phyloP scores from a whole-genome alignment of 768 basidiomycete species.

The Pisolithus orientalis region DNA sequence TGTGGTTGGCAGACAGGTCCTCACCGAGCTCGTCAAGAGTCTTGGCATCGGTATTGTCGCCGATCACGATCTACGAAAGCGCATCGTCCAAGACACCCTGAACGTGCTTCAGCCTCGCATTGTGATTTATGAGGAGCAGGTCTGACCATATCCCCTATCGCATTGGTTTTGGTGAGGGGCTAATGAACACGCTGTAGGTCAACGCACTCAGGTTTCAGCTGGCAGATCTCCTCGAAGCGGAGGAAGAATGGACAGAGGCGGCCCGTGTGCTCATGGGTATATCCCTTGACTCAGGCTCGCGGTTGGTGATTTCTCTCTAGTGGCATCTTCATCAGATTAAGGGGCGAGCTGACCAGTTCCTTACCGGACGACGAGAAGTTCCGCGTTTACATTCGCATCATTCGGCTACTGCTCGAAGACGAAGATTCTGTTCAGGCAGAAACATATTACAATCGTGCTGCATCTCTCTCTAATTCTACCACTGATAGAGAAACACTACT shows the following conservation, averaged over 20 bases:
- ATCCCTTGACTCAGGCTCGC: slow-evolving; percentile 82
- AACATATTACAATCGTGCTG: slow-evolving; percentile 94
- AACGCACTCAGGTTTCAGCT: slow-evolving; percentile 80
- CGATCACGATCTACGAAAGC: slow-evolving; percentile 54
- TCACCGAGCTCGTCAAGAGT: slow-evolving; percentile 75
- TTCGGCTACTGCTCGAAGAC: slow-evolving; percentile 89
- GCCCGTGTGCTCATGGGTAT: slow-evolving; percentile 90
- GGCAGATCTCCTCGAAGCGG: slow-evolving; percentile 81
- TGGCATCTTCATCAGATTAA: slow-evolving; percentile 4
- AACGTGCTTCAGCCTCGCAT: slow-evolving; percentile 66
- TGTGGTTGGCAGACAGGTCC: slow-evolving; percentile 83
- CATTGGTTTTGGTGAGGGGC: slow-evolving; percentile 2
- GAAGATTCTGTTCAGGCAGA: slow-evolving; percentile 98
- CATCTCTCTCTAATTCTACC: slow-evolving; percentile 77
- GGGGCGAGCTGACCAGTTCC: slow-evolving; percentile 31
- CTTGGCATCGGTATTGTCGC: slow-evolving; percentile 52
- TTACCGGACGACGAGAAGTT: slow-evolving; percentile 83
- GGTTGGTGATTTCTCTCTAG: slow-evolving; percentile 40
- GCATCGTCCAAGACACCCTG: slow-evolving; percentile 72
- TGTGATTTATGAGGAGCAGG: slow-evolving; percentile 95
- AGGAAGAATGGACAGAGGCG: slow-evolving; percentile 92
- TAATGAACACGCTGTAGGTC: slow-evolving; percentile 42
- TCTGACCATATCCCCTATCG: slow-evolving; percentile 30
- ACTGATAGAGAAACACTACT: slow-evolving; percentile 74
- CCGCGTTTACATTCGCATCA: slow-evolving; percentile 86